Base-by-base conservation (phyloP, 1,284 basidiomycete species). In the Rhodotorula sp. region DNA sequence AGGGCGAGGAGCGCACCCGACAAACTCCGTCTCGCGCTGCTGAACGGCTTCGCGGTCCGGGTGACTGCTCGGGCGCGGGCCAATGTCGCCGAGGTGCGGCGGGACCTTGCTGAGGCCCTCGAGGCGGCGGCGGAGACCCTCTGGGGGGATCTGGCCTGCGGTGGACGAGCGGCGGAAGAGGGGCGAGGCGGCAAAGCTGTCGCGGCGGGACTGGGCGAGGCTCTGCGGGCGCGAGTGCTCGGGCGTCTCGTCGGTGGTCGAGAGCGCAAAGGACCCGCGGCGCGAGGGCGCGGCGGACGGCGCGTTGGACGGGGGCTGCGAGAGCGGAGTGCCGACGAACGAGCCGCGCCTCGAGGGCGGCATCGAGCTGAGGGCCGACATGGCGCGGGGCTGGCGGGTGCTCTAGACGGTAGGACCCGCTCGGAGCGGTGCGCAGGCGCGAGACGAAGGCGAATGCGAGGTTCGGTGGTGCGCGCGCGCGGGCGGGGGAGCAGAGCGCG, bases 11-110 rank as follows among this genome's bases (percentile, higher is more conserved):
- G 61, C 69, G 54, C 13, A 75, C 71, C 72, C 74, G 46, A 75
- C 64, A 54, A 75, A 75, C 58, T 75, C 69, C 23, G 74, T 74
- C 66, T 75, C 74, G 23, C 68, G 50, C 13, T 66, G 58, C 16
- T 61, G 66, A 25, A 72, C 70, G 41, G 64, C 63, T 14, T 72
- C 70, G 17, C 70, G 49, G 63, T 72, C 66, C 8, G 56, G 54
- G 27, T 62, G 49, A 23, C 48, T 67, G 52, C 62, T 60, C 46
- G 70, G 66, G 10, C 53, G 58, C 54, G 64, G 62, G 3, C 66
- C 65, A 46, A 71, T 41, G 19, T 71, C 66, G 41, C n/a, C 48
- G 27, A 65, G 55, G 2, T 44, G 48, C 10, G 52, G 58, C 49
- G 57, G 52, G 53, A 54, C 53, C 53, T 54, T 54, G 53, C 13